A percentile compares a stretch with the other conserved stretches of the same genome.
Evolutionary conservation across 176 grass and related monocot species (phyloP).

Genomic region (Aegilops umbellulata): DNA sequence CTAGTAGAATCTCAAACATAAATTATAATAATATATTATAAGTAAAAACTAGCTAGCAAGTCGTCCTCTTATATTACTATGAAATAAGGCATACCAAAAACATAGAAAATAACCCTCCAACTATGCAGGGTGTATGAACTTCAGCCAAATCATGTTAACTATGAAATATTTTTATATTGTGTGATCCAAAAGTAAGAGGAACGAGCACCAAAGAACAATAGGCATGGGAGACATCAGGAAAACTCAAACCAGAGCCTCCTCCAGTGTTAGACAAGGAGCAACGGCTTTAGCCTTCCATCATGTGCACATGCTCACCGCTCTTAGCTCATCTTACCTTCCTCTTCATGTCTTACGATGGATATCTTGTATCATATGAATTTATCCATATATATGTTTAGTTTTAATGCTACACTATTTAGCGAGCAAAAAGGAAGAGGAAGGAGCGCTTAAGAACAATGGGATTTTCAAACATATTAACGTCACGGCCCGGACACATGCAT

Average conservation of each 20-base stretch:
- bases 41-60: not conserved
- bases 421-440: conserved; percentile 4
- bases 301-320: conserved; percentile 22
- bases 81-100: not conserved
- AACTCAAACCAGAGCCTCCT: not conserved
- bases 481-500: no score
- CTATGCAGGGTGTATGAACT: not conserved
- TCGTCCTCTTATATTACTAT: not conserved
- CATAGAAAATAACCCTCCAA: not conserved
- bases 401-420: not conserved
- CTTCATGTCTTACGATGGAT: not conserved
- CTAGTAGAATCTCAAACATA: not conserved
- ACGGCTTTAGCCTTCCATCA: conserved; percentile 14
- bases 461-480: no score
- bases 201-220: conserved; percentile 7
- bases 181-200: conserved; percentile 14
- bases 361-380: not conserved
- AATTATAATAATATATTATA: not conserved
- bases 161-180: not conserved
- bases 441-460: conserved; percentile 5
- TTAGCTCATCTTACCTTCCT: no score
- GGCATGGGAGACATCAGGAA: conserved; percentile 34
- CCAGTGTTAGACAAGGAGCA: not conserved
- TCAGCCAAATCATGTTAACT: not conserved
- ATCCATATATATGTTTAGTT: no score